Percentiles rank a stretch among this genome's conserved stretches.
Conservation (phyloP, 164 flowering plant genomes). For the Vitis rupestris region DNA sequence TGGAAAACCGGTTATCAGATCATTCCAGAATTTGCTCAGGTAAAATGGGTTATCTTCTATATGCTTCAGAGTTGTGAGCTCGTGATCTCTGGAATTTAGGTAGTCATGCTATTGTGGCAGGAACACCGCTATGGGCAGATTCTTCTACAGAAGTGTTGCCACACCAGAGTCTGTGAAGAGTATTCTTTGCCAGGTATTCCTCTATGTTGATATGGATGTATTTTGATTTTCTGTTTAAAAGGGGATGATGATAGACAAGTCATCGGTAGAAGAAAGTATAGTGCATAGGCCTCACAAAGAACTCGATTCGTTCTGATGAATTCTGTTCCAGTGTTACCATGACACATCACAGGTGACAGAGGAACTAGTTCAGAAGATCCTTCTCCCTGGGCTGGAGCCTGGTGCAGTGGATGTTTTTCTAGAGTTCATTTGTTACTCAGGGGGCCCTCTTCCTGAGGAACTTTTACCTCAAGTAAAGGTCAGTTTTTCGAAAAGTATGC, state of each 20-base stretch:
- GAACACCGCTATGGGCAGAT: constrained; percentile 68
- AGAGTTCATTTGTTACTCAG: constrained; percentile 93
- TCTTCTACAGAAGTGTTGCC: constrained; percentile 68
- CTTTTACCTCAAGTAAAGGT: constrained; percentile 86
- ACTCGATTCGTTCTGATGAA: neutral
- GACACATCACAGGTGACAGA: constrained; percentile 89
- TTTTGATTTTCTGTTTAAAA: too few relatives aligned
- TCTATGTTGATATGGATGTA: neutral
- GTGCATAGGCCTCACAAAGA: too few relatives aligned
- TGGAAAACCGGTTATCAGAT: constrained; percentile 78
- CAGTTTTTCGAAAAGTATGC: constrained; percentile 9
- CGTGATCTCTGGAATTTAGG: neutral
- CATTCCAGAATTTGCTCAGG: constrained; percentile 85
- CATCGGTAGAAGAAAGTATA: too few relatives aligned
- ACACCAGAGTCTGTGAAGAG: constrained; percentile 77
- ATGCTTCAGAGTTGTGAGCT: neutral
- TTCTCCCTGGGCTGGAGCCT: constrained; percentile 88
- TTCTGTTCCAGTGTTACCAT: constrained; percentile 75
- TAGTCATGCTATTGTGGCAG: constrained; percentile 37
- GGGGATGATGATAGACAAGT: too few relatives aligned
- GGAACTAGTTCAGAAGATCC: constrained; percentile 76
- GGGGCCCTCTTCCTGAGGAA: constrained; percentile 94
- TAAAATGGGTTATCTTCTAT: constrained; percentile 17
- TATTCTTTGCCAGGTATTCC: constrained; percentile 82
- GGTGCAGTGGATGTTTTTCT: constrained; percentile 95